These are phyloP conservation scores for Fusarium abutilonis DNA, from an alignment of 2,329 filamentous ascomycete genomes.

Conservation along the genomic window DNA sequence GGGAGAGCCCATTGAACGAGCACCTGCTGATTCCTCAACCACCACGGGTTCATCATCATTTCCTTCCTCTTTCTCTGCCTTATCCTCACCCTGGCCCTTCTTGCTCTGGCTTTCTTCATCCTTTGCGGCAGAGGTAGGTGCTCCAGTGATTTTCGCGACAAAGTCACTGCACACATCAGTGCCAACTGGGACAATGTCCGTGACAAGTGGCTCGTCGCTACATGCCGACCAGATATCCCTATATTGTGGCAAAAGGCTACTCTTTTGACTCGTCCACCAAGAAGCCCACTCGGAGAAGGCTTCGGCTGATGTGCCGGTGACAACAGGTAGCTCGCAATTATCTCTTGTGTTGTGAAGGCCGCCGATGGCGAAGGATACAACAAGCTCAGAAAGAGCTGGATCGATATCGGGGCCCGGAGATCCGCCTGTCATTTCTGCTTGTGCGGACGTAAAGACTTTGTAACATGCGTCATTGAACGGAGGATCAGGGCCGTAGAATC, in stretches of 20 bases:
- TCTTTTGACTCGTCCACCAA: neutral
- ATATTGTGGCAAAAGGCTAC: neutral
- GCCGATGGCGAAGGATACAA: neutral
- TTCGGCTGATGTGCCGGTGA: neutral
- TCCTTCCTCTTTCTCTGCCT: neutral
- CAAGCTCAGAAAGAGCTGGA: neutral
- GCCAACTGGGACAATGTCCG: neutral
- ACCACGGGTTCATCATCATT: neutral
- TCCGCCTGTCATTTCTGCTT: neutral
- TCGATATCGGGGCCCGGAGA: neutral
- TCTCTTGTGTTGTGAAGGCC: neutral
- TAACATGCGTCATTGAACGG: neutral
- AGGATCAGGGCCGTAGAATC: neutral
- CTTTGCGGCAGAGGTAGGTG: neutral
- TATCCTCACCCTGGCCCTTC: neutral
- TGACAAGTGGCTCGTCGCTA: slow-evolving; percentile 3
- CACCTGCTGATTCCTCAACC: neutral
- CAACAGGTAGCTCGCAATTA: slow-evolving; percentile 1
- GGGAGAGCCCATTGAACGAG: neutral
- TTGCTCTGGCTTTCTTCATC: neutral
- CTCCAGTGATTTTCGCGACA: slow-evolving; percentile 11
- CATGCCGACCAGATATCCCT: slow-evolving; percentile 7
- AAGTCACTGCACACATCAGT: slow-evolving; percentile 9
- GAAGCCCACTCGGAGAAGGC: slow-evolving; percentile 6
- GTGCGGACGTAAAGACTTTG: neutral